These are phyloP conservation scores for Ophiocordyceps camponoti-saundersi DNA, from an alignment of 2,329 filamentous ascomycete genomes.

Conservation along the genomic window DNA sequence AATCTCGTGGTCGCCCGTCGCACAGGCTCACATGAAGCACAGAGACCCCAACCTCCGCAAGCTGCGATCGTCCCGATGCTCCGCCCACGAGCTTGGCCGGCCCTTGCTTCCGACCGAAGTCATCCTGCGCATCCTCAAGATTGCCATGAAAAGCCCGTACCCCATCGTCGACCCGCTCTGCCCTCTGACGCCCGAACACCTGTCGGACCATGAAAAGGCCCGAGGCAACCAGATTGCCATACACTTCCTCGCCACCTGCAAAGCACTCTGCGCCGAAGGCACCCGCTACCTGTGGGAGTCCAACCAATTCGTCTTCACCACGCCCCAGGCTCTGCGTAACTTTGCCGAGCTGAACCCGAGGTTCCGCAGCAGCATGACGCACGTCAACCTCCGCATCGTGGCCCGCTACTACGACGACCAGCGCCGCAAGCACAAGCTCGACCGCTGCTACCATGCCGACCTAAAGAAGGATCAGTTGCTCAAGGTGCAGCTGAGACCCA, in stretches of 20 bases:
- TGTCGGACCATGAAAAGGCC: slow-evolving; percentile 24
- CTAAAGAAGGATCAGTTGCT: slow-evolving; percentile 24
- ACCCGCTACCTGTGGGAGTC: slow-evolving; percentile 30
- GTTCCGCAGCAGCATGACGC: slow-evolving; percentile 25
- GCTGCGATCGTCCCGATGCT: slow-evolving; percentile 13
- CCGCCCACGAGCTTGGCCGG: slow-evolving; percentile 11
- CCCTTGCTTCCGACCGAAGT: slow-evolving; percentile 35
- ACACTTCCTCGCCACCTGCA: slow-evolving; percentile 34
- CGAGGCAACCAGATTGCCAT: slow-evolving; percentile 33
- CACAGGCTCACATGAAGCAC: slow-evolving; percentile 15
- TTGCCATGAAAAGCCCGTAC: slow-evolving; percentile 27
- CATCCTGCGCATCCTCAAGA: slow-evolving; percentile 32
- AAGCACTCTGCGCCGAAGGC: slow-evolving; percentile 30
- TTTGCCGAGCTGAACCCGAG: slow-evolving; percentile 27
- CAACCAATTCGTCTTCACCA: slow-evolving; percentile 38
- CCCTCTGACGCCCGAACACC: slow-evolving; percentile 21
- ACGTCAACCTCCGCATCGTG: slow-evolving; percentile 33
- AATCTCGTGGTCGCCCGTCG: slow-evolving; percentile 29
- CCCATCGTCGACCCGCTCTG: slow-evolving; percentile 39
- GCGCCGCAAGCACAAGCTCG: slow-evolving; percentile 22
- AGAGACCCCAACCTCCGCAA: slow-evolving; percentile 15
- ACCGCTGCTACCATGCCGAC: slow-evolving; percentile 23
- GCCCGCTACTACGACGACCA: slow-evolving; percentile 39
- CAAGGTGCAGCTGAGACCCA: slow-evolving; percentile 23
- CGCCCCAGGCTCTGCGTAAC: slow-evolving; percentile 27